Evolutionary conservation across 768 basidiomycete genomes (phyloP), one percentile per base, ranked within the genome.

Genomic region (Butyriboletus loyo): DNA sequence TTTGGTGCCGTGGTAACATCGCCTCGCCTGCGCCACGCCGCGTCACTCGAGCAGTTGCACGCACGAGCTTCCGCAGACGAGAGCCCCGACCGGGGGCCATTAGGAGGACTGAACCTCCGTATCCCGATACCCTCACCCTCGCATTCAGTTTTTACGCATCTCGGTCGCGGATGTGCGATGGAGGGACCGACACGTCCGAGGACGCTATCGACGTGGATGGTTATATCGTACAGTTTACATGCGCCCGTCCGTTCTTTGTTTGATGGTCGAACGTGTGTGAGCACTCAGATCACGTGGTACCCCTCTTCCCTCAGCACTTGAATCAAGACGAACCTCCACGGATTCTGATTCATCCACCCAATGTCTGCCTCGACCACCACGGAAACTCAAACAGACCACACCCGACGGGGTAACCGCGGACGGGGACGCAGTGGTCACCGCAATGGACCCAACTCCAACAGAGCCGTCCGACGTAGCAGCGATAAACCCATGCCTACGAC

Each of bases 1-100:
- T 89, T 89, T 61, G 87, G 87, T 13, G 72, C 79, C 31, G 78
- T 87, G 35, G 86, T 89, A 77, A 86, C 85, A 2, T 79, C 77
- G 11, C 85, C 85, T 3, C 73, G 79, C 17, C 63, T 82, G 21
- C 73, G 79, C n/a, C 83, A 79, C 44, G 70, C 77, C 0, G 66
- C 74, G 0, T 82, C 83, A 11, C 54, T 74, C 48, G 59, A 44
- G 54, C 65, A 66, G 42, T 53, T 48, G 48, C 61, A 55, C 24
- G 43, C 47, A 24, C 48, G 30, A 5, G 17, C n/a, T 3, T 22
- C 21, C 7, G 6, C 40, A 39, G 51, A 63, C 48, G 43, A 56
- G 49, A 2, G 19, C 39, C 14, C 41, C 5, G 43, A 61, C 6
- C 13, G 46, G 1, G 58, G 58, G 28, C 78, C 77, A 0, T 71